phyloP scores from a whole-genome alignment of 306 rosid genomes.

The Vigna radiata region DNA sequence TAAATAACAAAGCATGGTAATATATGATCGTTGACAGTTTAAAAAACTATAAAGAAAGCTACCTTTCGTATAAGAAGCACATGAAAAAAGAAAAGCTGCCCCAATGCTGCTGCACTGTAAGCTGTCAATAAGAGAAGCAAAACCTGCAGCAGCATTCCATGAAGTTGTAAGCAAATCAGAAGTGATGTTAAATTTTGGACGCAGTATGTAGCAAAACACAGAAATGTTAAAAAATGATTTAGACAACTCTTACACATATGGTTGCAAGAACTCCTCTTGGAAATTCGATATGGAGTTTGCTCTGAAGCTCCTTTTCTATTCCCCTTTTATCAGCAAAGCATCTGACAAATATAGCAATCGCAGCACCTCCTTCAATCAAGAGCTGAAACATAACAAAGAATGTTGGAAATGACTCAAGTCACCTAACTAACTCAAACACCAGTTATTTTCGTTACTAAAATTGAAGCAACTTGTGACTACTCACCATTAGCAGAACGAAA shows the following conservation, averaged over 20 bases:
- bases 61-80: conserved; percentile 92
- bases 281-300: conserved; percentile 61
- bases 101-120: conserved; percentile 91
- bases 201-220: neutral
- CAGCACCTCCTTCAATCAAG: conserved; percentile 82
- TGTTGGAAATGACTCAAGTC: conserved; percentile 31
- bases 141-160: conserved; percentile 60
- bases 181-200: conserved; percentile 28
- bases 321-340: conserved; percentile 81
- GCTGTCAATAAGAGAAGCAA: conserved; percentile 71
- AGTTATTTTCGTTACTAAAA: conserved; percentile 4
- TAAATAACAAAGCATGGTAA: conserved; percentile 19
- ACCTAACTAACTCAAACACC: conserved; percentile 34
- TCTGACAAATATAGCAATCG: conserved; percentile 80
- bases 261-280: conserved; percentile 86
- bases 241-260: conserved; percentile 63
- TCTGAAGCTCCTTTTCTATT: conserved; percentile 72
- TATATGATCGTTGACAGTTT: neutral
- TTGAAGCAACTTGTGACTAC: conserved; percentile 46
- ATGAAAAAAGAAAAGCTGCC: conserved; percentile 95
- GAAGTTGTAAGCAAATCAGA: conserved; percentile 31
- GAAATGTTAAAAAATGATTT: neutral
- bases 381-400: conserved; percentile 57
- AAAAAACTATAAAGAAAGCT: conserved; percentile 21
- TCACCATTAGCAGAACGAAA: conserved; percentile 77